Evolutionary conservation across 2,329 filamentous ascomycete genomes (phyloP).

Genomic region (Pestalotiopsis sp.): DNA sequence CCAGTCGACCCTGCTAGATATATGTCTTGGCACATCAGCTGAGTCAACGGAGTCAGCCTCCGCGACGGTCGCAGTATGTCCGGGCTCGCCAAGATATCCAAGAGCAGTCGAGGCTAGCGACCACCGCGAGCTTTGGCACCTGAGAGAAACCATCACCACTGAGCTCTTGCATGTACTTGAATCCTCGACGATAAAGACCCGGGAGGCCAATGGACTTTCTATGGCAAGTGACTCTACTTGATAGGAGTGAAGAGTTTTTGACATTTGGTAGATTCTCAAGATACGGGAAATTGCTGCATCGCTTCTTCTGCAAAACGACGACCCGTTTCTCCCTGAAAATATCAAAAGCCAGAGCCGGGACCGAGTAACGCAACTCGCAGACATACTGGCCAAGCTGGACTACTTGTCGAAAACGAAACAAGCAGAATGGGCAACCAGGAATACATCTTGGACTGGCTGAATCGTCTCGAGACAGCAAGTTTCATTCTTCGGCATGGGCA

Average conservation of each 20-base stretch:
- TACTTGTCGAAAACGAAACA: background rate
- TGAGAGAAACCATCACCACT: background rate
- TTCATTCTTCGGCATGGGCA: background rate
- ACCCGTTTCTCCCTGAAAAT: background rate
- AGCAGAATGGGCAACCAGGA: background rate
- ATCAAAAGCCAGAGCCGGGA: background rate
- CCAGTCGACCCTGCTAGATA: constrained; percentile 25
- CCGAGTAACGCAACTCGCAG: background rate
- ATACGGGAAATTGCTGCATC: constrained; percentile 28
- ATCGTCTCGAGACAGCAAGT: background rate
- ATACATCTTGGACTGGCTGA: background rate
- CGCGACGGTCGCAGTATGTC: background rate
- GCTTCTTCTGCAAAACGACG: constrained; percentile 15
- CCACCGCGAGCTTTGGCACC: background rate
- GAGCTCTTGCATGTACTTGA: background rate
- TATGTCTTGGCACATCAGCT: constrained; percentile 14
- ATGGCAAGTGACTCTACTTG: constrained; percentile 15
- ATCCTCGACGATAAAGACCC: constrained; percentile 2
- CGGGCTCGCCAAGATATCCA: background rate
- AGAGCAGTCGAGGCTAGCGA: background rate
- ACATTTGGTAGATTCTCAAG: constrained; percentile 16
- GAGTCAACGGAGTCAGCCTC: constrained; percentile 7
- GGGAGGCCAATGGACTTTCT: constrained; percentile 24
- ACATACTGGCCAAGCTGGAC: background rate
- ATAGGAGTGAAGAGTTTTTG: background rate